Conservation (phyloP, 805 yeast species). For the Starmerella kuoi region DNA sequence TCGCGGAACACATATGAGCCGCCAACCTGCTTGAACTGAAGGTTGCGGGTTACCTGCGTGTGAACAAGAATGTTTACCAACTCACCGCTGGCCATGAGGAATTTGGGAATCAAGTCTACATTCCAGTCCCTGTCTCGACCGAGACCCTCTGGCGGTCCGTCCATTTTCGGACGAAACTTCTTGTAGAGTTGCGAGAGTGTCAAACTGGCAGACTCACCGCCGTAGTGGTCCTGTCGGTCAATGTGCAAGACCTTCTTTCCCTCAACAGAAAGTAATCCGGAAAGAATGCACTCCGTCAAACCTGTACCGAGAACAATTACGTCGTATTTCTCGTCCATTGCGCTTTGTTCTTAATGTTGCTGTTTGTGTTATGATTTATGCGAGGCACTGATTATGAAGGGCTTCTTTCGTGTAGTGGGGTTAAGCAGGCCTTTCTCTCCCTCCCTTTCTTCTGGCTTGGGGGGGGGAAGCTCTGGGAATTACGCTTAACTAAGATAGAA, state of each 20-base stretch:
- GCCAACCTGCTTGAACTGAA: slow-evolving; percentile 92
- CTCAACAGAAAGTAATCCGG: slow-evolving; percentile 91
- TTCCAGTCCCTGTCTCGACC: slow-evolving; percentile 98
- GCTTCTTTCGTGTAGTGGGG: slow-evolving; percentile 2
- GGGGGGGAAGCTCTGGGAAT: no score
- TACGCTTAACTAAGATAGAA: no score
- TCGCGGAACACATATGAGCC: slow-evolving; percentile 88
- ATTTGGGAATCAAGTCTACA: slow-evolving; percentile 92
- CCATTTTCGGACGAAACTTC: slow-evolving; percentile 65
- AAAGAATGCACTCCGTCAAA: slow-evolving; percentile 89
- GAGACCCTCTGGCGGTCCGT: slow-evolving; percentile 39
- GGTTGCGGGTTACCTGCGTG: slow-evolving; percentile 89
- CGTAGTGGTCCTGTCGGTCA: slow-evolving; percentile 92
- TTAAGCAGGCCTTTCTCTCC: not conserved
- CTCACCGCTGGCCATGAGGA: slow-evolving; percentile 95
- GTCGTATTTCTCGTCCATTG: slow-evolving; percentile 92
- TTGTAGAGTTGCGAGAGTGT: slow-evolving; percentile 44
- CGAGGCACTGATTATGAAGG: not conserved
- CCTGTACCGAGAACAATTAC: slow-evolving; percentile 91
- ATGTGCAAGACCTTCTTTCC: slow-evolving; percentile 95
- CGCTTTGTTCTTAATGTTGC: not conserved
- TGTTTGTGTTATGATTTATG: not conserved
- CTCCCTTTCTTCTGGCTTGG: no score
- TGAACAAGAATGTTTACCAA: slow-evolving; percentile 88
- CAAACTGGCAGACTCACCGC: slow-evolving; percentile 41